These are phyloP conservation scores for Exidia glandulosa DNA, from an alignment of 768 basidiomycete species.

Conservation along the genomic window DNA sequence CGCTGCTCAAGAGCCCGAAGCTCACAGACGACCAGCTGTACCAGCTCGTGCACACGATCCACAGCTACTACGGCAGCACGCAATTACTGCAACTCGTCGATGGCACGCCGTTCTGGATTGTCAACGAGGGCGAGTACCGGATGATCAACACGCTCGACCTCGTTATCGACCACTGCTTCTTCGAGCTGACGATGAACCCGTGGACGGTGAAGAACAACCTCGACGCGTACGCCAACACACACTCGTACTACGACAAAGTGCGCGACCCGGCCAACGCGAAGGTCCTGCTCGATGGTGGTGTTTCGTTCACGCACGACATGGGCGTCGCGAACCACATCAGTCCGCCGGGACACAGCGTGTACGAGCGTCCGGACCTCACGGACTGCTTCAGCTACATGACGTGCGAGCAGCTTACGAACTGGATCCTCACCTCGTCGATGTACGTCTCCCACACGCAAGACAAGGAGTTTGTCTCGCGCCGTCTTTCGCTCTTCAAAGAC, in stretches of 20 bases:
- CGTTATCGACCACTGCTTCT: background rate
- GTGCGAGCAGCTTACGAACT: background rate
- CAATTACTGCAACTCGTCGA: background rate
- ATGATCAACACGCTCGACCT: background rate
- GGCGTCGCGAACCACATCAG: background rate
- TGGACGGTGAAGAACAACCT: background rate
- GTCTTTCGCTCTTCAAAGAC: background rate
- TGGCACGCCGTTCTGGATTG: background rate
- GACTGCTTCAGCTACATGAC: slow-evolving; percentile 1
- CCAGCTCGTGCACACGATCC: background rate
- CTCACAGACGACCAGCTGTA: background rate
- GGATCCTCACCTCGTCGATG: background rate
- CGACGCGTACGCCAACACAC: background rate
- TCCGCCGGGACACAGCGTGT: background rate
- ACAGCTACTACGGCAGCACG: background rate
- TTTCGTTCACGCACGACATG: background rate
- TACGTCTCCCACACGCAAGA: background rate
- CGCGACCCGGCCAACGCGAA: background rate
- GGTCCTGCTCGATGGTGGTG: background rate
- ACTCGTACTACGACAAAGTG: background rate
- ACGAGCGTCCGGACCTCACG: background rate
- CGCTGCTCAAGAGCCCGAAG: background rate
- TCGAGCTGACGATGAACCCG: background rate
- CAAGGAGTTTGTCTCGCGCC: background rate
- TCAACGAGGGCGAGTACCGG: background rate